Evolutionary conservation across 495 filamentous ascomycete species (phyloP).

Genomic region (Talaromyces proteolyticus): DNA sequence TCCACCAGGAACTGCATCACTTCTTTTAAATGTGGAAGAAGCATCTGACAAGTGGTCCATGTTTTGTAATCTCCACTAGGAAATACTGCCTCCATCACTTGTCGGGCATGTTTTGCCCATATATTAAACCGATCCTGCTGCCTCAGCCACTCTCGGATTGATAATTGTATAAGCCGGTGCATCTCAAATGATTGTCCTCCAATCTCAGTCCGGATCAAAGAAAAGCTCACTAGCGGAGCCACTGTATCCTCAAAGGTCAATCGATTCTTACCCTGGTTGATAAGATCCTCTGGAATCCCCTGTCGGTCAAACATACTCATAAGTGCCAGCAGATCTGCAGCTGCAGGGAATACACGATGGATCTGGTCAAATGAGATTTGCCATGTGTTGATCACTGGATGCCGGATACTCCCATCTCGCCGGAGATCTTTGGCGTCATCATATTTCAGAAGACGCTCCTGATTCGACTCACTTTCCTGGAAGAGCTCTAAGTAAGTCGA

Average conservation of each 20-base stretch:
- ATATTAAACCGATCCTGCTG: conserved; percentile 20
- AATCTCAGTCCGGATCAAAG: conserved; percentile 21
- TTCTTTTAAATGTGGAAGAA: conserved; percentile 19
- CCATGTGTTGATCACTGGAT: conserved; percentile 38
- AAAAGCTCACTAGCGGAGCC: conserved; percentile 28
- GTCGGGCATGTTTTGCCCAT: conserved; percentile 24
- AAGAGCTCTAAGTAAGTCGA: conserved; percentile 12
- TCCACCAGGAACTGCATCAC: conserved; percentile 8
- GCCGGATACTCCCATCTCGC: conserved; percentile 19
- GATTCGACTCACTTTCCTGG: conserved; percentile 11
- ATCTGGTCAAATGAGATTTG: conserved; percentile 43
- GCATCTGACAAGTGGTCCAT: conserved; percentile 19
- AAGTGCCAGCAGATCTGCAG: conserved; percentile 28
- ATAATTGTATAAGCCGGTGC: conserved; percentile 40
- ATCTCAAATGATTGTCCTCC: conserved; percentile 27
- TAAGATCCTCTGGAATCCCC: conserved; percentile 24
- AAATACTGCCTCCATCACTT: conserved; percentile 26
- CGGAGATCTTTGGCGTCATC: conserved; percentile 13
- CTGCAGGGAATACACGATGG: conserved; percentile 12
- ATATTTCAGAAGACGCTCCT: conserved; percentile 9
- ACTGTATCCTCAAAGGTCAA: conserved; percentile 30
- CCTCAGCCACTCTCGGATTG: conserved; percentile 34
- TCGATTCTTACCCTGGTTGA: conserved; percentile 8
- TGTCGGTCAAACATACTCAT: conserved; percentile 40
- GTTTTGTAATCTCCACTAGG: conserved; percentile 25